Evolutionary conservation across 2,329 filamentous ascomycete species (phyloP).

Genomic region (Achaetomium macrosporum): DNA sequence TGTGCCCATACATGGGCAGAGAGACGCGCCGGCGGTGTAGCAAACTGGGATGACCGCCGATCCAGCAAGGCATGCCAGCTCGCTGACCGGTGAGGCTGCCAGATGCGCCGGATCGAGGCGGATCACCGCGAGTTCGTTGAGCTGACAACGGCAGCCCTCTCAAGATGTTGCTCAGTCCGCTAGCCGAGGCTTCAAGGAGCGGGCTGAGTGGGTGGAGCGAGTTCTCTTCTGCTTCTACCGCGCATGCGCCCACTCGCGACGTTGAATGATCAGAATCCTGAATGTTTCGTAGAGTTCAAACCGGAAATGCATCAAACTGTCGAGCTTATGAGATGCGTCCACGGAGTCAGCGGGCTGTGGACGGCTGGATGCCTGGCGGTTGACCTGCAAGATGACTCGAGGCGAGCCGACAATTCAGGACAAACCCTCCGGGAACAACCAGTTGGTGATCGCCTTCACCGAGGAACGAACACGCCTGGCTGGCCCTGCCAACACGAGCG

Average conservation of each 20-base stretch:
- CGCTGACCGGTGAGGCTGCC: background rate
- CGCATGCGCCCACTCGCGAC: conserved; percentile 6
- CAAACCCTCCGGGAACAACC: background rate
- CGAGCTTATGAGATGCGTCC: background rate
- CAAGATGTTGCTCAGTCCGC: no score
- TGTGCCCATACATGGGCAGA: background rate
- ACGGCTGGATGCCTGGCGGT: background rate
- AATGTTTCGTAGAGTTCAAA: background rate
- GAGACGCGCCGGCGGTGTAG: background rate
- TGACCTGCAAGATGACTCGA: background rate
- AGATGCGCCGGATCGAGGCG: conserved; percentile 2
- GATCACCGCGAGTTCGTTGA: no score
- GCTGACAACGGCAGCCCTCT: no score
- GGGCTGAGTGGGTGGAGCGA: conserved; percentile 10
- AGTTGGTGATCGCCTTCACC: background rate
- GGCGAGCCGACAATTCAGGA: background rate
- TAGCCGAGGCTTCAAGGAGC: no score
- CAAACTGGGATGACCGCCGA: background rate
- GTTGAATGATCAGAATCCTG: background rate
- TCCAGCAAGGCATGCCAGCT: background rate
- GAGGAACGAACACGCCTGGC: no score
- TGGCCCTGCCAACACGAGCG: no score
- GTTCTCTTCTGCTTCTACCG: conserved; percentile 1
- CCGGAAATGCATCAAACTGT: background rate
- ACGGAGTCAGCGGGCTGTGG: no score